phyloP scores from a whole-genome alignment of 1,284 basidiomycete genomes.

The Malassezia japonica region DNA sequence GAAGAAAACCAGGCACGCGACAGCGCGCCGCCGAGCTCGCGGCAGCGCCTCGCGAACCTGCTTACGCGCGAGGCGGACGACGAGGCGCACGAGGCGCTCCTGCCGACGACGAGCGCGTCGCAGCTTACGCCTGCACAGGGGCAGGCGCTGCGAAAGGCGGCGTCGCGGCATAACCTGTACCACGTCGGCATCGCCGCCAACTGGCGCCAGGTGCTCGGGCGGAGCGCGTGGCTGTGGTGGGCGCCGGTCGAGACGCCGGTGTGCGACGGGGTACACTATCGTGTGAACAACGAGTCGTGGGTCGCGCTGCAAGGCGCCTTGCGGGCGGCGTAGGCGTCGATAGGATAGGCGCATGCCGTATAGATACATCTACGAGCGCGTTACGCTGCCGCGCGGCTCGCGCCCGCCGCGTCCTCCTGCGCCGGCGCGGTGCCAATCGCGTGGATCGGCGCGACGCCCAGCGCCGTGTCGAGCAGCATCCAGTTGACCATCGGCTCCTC shows the following conservation, averaged over 20 bases:
- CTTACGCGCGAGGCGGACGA: background rate
- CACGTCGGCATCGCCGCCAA: conserved; percentile 29
- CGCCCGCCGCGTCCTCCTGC: background rate
- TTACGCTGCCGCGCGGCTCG: no score
- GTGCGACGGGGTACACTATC: conserved; percentile 13
- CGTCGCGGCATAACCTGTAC: conserved; percentile 32
- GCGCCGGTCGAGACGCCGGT: conserved; percentile 29
- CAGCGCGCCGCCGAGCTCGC: background rate
- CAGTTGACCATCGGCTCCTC: conserved; percentile 88
- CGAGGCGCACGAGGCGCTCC: background rate
- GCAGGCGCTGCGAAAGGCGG: no score
- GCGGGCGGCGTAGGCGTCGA: background rate
- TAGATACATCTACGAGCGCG: no score
- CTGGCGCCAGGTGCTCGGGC: conserved; percentile 33
- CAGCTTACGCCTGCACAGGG: background rate
- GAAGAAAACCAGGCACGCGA: background rate
- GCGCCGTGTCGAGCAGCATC: conserved; percentile 67
- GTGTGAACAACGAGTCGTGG: conserved; percentile 1
- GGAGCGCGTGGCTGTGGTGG: conserved; percentile 26
- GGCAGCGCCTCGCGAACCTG: background rate
- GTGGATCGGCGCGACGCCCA: conserved; percentile 8
- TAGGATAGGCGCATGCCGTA: no score
- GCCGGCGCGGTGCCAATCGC: conserved; percentile 4
- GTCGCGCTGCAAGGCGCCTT: background rate
- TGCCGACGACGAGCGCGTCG: background rate